Evolutionary conservation across 2,329 filamentous ascomycete species (phyloP), one percentile per base, ranked within the genome.

Genomic region (Alternaria sp.): DNA sequence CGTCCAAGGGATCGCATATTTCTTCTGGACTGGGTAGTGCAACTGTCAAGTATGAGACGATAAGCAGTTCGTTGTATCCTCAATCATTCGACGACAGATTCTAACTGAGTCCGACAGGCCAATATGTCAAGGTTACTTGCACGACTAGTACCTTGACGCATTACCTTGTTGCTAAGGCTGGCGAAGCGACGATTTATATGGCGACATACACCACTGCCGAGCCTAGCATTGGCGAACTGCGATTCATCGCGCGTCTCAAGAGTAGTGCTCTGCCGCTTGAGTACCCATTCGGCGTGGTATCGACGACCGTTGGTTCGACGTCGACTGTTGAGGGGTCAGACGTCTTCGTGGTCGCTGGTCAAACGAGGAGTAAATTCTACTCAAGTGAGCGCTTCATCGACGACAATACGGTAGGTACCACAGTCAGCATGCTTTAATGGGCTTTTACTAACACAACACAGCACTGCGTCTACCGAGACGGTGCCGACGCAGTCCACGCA

Each of bases 361-460:
- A 91, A 74, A 91, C 89, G 0, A 85, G 89, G 43, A 88, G 86
- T 78, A 91, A 91, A 77, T 91, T 91, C 81, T 91, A 89, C 80
- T 90, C 87, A 2, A 88, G 86, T 62, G 83, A 89, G 65, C 84
- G 89, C n/a, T 91, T 90, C 78, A 91, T 91, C 72, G 89, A 91
- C 73, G 88, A 90, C 69, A 59, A 55, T 17, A 59, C 54, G 46
- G 71, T 72, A 50, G 15, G 69, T 62, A 5, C 28, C 13, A 12
- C 7, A n/a, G 5, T 13, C 36, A 21, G 19, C 28, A 7, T 4
- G 23, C 10, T 25, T 21, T 32, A 8, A 6, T 9, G 26, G 13
- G 15, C 8, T 8, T 8, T 36, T 19, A 23, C 53, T 55, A 21
- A 52, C 6, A 1, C 5, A 15, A 28, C 32, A 8, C 23, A 86